phyloP scores from a whole-genome alignment of 371 early-diverging fungal genomes.

The Mortierella sp. region DNA sequence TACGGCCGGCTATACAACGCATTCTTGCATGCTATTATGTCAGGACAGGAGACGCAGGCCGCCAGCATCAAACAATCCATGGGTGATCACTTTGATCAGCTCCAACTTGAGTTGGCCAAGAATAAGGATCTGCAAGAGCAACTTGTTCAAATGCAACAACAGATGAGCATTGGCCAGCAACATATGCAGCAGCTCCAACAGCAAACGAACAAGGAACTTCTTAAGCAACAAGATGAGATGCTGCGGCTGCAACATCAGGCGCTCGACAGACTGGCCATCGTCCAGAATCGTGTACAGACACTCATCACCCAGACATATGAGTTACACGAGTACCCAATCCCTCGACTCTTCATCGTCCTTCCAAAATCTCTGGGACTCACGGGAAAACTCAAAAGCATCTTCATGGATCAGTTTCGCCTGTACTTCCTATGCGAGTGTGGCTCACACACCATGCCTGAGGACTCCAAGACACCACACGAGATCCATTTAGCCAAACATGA shows the following conservation, averaged over 20 bases:
- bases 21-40: not conserved
- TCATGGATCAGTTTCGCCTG: slow-evolving; percentile 11
- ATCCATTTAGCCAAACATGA: slow-evolving; percentile 31
- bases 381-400: not conserved
- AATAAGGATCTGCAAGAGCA: not conserved
- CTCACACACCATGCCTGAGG: slow-evolving; percentile 12
- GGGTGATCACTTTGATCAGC: not conserved
- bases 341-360: slow-evolving; percentile 25
- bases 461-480: slow-evolving; percentile 4
- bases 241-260: slow-evolving; percentile 14
- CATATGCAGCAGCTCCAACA: no score
- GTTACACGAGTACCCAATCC: slow-evolving; percentile 20
- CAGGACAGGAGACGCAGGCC: not conserved
- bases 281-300: slow-evolving; percentile 13
- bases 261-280: slow-evolving; percentile 9
- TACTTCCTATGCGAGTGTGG: slow-evolving; percentile 41
- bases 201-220: not conserved
- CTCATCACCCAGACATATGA: slow-evolving; percentile 14
- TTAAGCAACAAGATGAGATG: slow-evolving; percentile 16
- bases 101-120: not conserved
- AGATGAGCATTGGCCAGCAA: no score
- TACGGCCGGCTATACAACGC: no score
- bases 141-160: no score
- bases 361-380: not conserved
- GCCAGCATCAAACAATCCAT: not conserved